A percentile compares a stretch with the other conserved stretches of the same genome.
Evolutionary conservation across 176 grass and related monocot genomes (phyloP).

Genomic region (Zoysia pacifica): DNA sequence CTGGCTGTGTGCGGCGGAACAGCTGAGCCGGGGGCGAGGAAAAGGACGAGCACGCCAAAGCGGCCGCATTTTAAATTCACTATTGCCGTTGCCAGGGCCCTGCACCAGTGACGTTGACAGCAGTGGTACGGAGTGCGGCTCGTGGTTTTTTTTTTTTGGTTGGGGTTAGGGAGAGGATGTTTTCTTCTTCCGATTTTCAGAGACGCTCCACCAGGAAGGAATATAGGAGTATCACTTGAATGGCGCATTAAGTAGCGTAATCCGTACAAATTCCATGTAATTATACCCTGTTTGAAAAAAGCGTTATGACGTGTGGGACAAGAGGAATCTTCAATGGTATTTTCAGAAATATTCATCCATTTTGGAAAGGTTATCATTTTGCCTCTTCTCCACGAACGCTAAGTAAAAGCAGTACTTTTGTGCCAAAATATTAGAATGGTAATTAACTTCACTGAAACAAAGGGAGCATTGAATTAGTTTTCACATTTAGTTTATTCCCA

Average conservation of each 20-base stretch:
- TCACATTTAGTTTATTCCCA: no score
- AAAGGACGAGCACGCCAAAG: background rate
- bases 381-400: no score
- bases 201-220: background rate
- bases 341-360: no score
- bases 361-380: no score
- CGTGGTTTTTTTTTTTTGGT: background rate
- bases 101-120: slow-evolving; percentile 17
- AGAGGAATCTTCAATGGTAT: no score
- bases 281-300: background rate
- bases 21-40: background rate
- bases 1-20: background rate
- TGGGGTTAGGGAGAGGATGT: background rate
- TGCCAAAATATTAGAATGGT: no score
- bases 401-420: no score
- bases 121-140: background rate
- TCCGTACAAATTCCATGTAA: background rate
- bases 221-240: background rate
- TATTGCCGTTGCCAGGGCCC: background rate
- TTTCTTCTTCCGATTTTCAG: background rate
- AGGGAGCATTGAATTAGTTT: no score
- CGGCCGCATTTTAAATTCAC: slow-evolving; percentile 33
- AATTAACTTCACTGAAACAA: no score
- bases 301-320: no score
- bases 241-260: background rate